These are phyloP conservation scores for Parietaria judaica DNA, from an alignment of 306 rosid genomes.

Conservation along the genomic window DNA sequence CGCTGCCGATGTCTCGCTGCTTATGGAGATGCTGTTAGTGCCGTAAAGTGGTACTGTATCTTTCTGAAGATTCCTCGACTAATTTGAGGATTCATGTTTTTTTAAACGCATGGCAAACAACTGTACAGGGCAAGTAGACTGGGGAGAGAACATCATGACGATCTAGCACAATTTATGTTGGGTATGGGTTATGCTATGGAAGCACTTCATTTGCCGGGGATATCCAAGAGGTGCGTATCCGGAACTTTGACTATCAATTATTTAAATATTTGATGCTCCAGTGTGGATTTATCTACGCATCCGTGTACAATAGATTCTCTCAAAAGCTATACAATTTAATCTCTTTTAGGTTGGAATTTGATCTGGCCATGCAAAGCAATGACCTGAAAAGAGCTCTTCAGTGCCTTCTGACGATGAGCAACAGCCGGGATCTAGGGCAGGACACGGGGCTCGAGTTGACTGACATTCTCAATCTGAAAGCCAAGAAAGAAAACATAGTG, in stretches of 20 bases:
- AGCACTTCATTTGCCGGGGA: conserved; percentile 98
- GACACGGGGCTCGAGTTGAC: conserved; percentile 86
- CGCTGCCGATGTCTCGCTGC: conserved; percentile 99
- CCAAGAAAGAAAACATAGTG: conserved; percentile 60
- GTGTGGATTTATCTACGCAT: too few species aligned
- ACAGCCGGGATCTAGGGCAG: conserved; percentile 83
- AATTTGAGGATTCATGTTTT: neutral
- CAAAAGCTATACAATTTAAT: neutral
- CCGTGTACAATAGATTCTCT: too few species aligned
- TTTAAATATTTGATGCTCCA: neutral
- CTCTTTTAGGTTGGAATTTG: conserved; percentile 81
- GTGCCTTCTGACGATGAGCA: conserved; percentile 98
- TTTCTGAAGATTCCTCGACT: conserved; percentile 8
- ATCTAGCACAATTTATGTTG: conserved; percentile 92
- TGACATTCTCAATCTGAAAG: conserved; percentile 85
- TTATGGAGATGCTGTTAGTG: conserved; percentile 96
- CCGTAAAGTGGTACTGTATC: conserved; percentile 74
- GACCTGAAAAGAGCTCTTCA: conserved; percentile 98
- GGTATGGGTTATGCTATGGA: conserved; percentile 99
- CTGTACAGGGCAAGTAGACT: conserved; percentile 94
- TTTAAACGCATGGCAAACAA: neutral
- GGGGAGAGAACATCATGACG: conserved; percentile 98
- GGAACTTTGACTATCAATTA: neutral
- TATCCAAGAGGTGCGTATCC: conserved; percentile 71
- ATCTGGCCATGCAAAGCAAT: conserved; percentile 93